Evolutionary conservation across 2,329 filamentous ascomycete genomes (phyloP).

Genomic region (Ophiostoma ulmi): DNA sequence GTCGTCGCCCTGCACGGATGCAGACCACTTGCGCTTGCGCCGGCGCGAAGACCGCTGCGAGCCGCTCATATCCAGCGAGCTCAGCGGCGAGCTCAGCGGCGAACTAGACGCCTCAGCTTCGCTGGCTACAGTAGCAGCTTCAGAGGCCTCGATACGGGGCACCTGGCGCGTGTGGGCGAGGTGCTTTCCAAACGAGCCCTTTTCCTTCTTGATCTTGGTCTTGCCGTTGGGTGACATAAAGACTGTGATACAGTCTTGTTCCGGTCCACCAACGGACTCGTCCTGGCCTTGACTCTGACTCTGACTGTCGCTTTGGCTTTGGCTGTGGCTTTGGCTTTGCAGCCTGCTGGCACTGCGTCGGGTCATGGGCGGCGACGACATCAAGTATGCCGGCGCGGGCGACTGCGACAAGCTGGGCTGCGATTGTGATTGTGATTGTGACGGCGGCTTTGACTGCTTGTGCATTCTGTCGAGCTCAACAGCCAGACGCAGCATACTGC

Average conservation of each 20-base stretch:
- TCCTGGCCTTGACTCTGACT: background rate
- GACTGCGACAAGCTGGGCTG: conserved; percentile 7
- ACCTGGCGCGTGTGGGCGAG: background rate
- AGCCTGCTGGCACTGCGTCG: conserved; percentile 17
- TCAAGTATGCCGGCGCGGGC: conserved; percentile 27
- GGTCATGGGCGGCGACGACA: conserved; percentile 25
- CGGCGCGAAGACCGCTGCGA: conserved; percentile 8
- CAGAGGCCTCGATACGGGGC: background rate
- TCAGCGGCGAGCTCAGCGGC: conserved; percentile 20
- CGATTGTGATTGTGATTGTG: background rate
- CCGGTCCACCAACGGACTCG: conserved; percentile 28
- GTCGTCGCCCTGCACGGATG: conserved; percentile 20
- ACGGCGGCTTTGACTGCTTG: conserved; percentile 28
- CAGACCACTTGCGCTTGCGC: conserved; percentile 26
- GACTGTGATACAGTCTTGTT: conserved; percentile 33
- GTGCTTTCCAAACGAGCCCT: background rate
- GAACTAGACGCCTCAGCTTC: conserved; percentile 20
- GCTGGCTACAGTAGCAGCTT: conserved; percentile 20
- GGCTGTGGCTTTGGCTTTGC: background rate
- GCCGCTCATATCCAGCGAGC: background rate
- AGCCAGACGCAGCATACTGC: conserved; percentile 45
- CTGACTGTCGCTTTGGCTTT: conserved; percentile 21
- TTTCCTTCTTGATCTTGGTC: conserved; percentile 20
- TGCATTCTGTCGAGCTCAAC: conserved; percentile 42
- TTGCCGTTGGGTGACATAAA: conserved; percentile 18